Evolutionary conservation across 257 asterid species (phyloP).

Genomic region (Solanum stenotomum): DNA sequence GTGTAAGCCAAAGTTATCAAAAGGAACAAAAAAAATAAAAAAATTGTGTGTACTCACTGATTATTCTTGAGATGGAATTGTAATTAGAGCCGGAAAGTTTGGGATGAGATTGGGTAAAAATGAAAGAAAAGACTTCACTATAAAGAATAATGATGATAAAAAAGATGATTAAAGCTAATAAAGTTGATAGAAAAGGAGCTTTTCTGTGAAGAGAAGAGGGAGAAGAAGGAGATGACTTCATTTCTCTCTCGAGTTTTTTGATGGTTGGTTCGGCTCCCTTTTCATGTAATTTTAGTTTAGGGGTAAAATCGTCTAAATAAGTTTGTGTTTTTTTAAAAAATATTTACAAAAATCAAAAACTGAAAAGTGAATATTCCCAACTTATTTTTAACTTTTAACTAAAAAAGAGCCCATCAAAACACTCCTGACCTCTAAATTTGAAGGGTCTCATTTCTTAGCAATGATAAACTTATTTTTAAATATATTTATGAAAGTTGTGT

Average conservation of each 20-base stretch:
- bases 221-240: conserved; percentile 17
- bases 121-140: conserved; percentile 16
- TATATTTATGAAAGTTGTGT: no score
- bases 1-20: not conserved
- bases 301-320: not conserved
- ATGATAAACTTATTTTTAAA: not conserved
- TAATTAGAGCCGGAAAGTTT: not conserved
- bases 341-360: no score
- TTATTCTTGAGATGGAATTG: conserved; percentile 1
- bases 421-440: no score
- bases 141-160: conserved; percentile 16
- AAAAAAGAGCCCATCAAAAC: no score
- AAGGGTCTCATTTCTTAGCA: no score
- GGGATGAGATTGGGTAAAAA: conserved; percentile 9
- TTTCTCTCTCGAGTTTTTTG: not conserved
- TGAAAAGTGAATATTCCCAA: no score
- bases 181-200: conserved; percentile 16
- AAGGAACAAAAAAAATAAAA: not conserved
- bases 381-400: no score
- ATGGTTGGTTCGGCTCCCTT: not conserved
- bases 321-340: no score
- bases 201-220: conserved; percentile 16
- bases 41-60: conserved; percentile 8
- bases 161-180: conserved; percentile 20
- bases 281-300: not conserved